Evolutionary conservation across 805 yeast genomes (phyloP).

Genomic region (Lipomyces lipofer): DNA sequence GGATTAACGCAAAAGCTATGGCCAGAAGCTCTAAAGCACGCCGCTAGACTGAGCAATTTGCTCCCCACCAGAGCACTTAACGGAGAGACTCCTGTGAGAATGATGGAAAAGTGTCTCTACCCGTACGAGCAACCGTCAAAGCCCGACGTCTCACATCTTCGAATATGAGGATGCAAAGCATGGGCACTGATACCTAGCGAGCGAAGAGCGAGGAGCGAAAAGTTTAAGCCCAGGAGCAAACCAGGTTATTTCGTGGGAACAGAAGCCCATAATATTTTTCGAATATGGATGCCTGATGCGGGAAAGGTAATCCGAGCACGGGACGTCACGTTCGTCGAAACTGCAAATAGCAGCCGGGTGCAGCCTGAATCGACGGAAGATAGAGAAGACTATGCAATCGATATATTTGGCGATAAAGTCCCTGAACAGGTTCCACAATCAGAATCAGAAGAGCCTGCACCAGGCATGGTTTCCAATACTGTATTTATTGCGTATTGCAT

Average conservation of each 20-base stretch:
- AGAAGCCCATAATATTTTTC: neutral
- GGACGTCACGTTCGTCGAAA: neutral
- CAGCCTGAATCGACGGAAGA: neutral
- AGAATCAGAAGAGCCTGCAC: slow-evolving; percentile 37
- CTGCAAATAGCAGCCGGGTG: neutral
- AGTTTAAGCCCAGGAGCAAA: neutral
- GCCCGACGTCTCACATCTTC: neutral
- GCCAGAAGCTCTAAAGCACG: neutral
- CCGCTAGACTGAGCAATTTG: neutral
- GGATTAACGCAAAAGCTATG: neutral
- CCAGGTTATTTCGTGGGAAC: neutral
- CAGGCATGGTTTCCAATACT: no score
- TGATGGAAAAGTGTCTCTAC: neutral
- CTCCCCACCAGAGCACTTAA: neutral
- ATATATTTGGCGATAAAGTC: no score
- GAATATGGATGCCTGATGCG: neutral
- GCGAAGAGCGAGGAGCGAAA: neutral
- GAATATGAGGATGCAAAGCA: neutral
- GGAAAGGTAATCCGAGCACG: neutral
- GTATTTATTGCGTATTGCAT: neutral
- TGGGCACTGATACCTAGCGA: neutral
- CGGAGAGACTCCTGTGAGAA: neutral
- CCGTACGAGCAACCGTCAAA: neutral
- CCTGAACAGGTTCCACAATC: neutral
- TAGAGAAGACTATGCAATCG: slow-evolving; percentile 1